Conservation (phyloP, 352 stramenopile species). For the Phytophthora megakarya region DNA sequence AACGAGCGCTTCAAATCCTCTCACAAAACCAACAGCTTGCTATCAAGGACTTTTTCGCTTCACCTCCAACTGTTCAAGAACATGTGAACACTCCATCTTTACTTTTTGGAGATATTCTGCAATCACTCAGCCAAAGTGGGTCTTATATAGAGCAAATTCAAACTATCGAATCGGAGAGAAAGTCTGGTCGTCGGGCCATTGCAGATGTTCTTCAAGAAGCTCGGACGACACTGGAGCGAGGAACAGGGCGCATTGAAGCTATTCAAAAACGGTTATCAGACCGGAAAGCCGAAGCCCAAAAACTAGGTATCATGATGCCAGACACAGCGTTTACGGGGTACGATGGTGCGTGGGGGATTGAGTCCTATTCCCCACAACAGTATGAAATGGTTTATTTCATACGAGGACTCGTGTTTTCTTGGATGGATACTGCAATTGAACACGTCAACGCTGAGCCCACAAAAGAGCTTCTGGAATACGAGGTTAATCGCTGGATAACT, state of each 20-base stretch:
- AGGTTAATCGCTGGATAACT: slow-evolving; percentile 34
- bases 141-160: slow-evolving; percentile 36
- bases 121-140: slow-evolving; percentile 43
- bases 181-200: slow-evolving; percentile 29
- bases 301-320: slow-evolving; percentile 12
- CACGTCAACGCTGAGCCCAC: slow-evolving; percentile 28
- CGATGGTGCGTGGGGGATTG: slow-evolving; percentile 40
- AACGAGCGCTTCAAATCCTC: slow-evolving; percentile 58
- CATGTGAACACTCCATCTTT: slow-evolving; percentile 17
- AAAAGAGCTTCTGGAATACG: slow-evolving; percentile 32
- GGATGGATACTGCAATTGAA: slow-evolving; percentile 37
- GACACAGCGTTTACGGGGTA: slow-evolving; percentile 17
- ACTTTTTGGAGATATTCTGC: slow-evolving; percentile 48
- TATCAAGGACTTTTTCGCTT: slow-evolving; percentile 54
- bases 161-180: slow-evolving; percentile 27
- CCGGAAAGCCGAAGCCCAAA: slow-evolving; percentile 35
- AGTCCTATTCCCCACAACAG: slow-evolving; percentile 47
- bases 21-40: slow-evolving; percentile 62
- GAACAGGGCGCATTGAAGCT: slow-evolving; percentile 22
- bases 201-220: slow-evolving; percentile 40
- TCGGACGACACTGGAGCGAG: slow-evolving; percentile 23
- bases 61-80: neutral
- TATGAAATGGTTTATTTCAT: slow-evolving; percentile 46
- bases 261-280: slow-evolving; percentile 36
- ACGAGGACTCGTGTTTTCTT: slow-evolving; percentile 47